Evolutionary conservation across 768 basidiomycete genomes (phyloP).

Genomic region (Peribolospora baueri): DNA sequence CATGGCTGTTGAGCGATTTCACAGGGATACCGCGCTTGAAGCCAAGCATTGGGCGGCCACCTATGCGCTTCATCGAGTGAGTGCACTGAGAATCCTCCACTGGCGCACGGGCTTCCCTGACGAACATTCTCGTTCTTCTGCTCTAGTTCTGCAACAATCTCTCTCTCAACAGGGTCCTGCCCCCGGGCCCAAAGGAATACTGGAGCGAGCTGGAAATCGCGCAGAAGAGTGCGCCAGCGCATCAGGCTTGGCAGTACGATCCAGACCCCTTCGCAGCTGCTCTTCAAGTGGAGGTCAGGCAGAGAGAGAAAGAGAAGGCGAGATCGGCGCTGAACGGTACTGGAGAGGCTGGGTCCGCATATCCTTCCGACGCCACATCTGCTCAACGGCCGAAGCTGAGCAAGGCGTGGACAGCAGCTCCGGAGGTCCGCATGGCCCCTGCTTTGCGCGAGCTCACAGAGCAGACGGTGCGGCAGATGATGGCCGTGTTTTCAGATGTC

Average conservation of each 20-base stretch:
- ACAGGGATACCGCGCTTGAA: conserved; percentile 42
- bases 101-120: conserved; percentile 7
- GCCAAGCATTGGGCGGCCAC: conserved; percentile 53
- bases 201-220: conserved; percentile 52
- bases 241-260: background rate
- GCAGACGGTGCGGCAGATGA: conserved; percentile 48
- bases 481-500: conserved; percentile 2
- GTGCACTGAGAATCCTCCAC: conserved; percentile 14
- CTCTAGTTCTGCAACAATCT: conserved; percentile 14
- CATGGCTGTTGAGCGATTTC: conserved; percentile 16
- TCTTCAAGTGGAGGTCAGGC: conserved; percentile 1
- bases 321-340: background rate
- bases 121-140: background rate
- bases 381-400: conserved; percentile 1
- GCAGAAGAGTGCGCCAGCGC: conserved; percentile 27
- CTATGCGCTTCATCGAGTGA: conserved; percentile 43
- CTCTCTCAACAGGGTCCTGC: conserved; percentile 40
- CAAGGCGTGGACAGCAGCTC: conserved; percentile 19
- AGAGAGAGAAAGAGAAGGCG: conserved; percentile 9
- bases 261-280: too few species aligned
- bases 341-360: background rate
- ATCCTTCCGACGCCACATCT: background rate
- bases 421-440: conserved; percentile 63
- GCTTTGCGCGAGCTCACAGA: conserved; percentile 56
- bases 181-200: conserved; percentile 63